These are phyloP conservation scores for Rhizopus stolonifer DNA, from an alignment of 371 early-diverging fungal genomes.

Conservation along the genomic window DNA sequence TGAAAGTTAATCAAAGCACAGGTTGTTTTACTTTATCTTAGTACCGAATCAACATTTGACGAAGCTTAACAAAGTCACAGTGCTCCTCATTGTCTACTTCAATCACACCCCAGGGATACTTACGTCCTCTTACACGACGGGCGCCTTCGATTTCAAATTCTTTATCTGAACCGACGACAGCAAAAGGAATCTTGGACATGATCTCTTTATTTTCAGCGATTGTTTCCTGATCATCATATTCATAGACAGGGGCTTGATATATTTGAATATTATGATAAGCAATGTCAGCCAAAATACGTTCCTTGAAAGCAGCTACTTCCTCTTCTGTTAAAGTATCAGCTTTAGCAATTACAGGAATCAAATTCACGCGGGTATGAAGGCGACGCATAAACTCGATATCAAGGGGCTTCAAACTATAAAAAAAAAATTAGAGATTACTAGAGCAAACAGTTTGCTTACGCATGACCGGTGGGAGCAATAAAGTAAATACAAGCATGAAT, in stretches of 20 bases:
- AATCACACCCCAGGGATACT: slow-evolving; percentile 96
- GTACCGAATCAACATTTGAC: slow-evolving; percentile 83
- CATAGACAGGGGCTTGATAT: slow-evolving; percentile 89
- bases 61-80: slow-evolving; percentile 93
- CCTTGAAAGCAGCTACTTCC: slow-evolving; percentile 92
- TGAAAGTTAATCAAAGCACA: neutral
- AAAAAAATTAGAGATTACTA: neutral
- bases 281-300: slow-evolving; percentile 91
- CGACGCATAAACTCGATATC: slow-evolving; percentile 97
- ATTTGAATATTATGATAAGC: slow-evolving; percentile 90
- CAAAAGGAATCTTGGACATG: slow-evolving; percentile 94
- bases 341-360: slow-evolving; percentile 98
- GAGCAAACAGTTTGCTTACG: slow-evolving; percentile 40
- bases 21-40: neutral
- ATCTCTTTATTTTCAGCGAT: slow-evolving; percentile 93
- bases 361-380: slow-evolving; percentile 91
- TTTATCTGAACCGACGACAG: slow-evolving; percentile 94
- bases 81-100: slow-evolving; percentile 92
- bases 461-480: slow-evolving; percentile 94
- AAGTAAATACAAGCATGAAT: slow-evolving; percentile 98
- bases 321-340: slow-evolving; percentile 96
- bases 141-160: slow-evolving; percentile 83
- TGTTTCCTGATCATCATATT: slow-evolving; percentile 93
- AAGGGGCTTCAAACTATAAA: slow-evolving; percentile 75
- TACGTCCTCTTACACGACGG: slow-evolving; percentile 87